Evolutionary conservation across 2,329 filamentous ascomycete species (phyloP), one percentile per base, ranked within the genome.

Genomic region (Fusarium nanum): DNA sequence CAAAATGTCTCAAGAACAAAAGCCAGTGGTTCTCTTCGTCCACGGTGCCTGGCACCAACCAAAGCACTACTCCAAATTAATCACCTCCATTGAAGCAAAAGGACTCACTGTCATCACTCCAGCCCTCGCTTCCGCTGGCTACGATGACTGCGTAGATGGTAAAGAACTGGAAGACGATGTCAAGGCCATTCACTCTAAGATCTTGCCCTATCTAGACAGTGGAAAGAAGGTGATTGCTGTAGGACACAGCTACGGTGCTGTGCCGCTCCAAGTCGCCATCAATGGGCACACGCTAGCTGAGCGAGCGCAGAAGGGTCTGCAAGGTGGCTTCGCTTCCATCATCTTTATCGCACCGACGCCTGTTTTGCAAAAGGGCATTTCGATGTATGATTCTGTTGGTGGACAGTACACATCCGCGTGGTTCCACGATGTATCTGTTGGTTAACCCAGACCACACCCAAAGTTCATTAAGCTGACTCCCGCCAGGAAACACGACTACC

Each of bases 41-140:
- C 68, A 69, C 14, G 71, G 71, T n/a, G 68, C 68, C 5, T 72
- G 68, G 71, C 64, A 73, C 16, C 61, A 40, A 4, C 64, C 70
- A 3, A 11, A 63, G 16, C 70, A 73, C 11, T 73, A 67, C n/a
- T 56, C 47, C 3, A 13, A 20, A 8, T 50, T 73, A 4, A 63
- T 73, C 11, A 6, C 64, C 28, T 42, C 45, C 3, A 56, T 73
- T 3, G 47, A 55, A 6, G 25, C 30, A 2, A 30, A 63, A 5
- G 61, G 46, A 5, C 62, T 67, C 32, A 67, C 55, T 6, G 56
- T 64, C 5, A 22, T 71, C 1, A 47, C 46, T 0, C 70, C 67
- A 7, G 54, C 67, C 4, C 55, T 66, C 12, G 67, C 70, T 3
- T 63, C 42, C 5, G 52, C 70, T 3, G 70, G 64, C 3, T 68